A percentile compares a stretch with the other conserved stretches of the same genome.
phyloP scores from a whole-genome alignment of 257 asterid genomes.

The Misopates orontium region DNA sequence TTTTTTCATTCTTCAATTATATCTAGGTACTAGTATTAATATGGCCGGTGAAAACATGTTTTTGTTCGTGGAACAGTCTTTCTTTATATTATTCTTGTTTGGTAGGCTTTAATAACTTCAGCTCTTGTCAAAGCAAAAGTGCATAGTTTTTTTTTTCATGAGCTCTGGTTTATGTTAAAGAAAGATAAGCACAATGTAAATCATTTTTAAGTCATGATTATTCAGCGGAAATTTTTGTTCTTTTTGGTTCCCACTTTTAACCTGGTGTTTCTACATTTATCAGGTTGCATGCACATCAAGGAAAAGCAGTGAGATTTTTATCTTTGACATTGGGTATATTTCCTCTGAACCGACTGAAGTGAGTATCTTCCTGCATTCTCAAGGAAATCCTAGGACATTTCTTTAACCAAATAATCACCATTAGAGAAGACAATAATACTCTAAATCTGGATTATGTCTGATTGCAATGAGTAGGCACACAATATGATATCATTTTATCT shows the following conservation, averaged over 20 bases:
- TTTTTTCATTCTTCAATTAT: not conserved
- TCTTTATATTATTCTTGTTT: constrained; percentile 14
- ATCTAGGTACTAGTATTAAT: not conserved
- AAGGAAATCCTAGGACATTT: constrained; percentile 17
- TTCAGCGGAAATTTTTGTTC: not conserved
- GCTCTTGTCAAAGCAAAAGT: too few species aligned
- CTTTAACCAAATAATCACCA: not conserved
- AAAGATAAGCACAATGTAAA: constrained; percentile 12
- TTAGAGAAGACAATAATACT: not conserved
- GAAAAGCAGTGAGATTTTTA: constrained; percentile 60
- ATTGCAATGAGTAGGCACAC: not conserved
- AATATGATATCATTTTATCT: not conserved
- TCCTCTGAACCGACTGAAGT: constrained; percentile 82
- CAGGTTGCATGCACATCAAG: constrained; percentile 86
- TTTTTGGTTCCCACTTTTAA: constrained; percentile 20
- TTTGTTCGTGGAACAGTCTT: not conserved
- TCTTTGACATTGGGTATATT: constrained; percentile 78
- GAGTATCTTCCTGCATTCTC: constrained; percentile 39
- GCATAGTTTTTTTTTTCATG: not conserved
- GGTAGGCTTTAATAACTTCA: not conserved
- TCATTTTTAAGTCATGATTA: not conserved
- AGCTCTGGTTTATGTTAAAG: not conserved
- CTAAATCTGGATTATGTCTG: not conserved
- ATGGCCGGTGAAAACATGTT: not conserved
- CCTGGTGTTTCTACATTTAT: constrained; percentile 18